Base-by-base conservation (phyloP, 169 alveolate genomes). In the Cryptosporidium parvum region DNA sequence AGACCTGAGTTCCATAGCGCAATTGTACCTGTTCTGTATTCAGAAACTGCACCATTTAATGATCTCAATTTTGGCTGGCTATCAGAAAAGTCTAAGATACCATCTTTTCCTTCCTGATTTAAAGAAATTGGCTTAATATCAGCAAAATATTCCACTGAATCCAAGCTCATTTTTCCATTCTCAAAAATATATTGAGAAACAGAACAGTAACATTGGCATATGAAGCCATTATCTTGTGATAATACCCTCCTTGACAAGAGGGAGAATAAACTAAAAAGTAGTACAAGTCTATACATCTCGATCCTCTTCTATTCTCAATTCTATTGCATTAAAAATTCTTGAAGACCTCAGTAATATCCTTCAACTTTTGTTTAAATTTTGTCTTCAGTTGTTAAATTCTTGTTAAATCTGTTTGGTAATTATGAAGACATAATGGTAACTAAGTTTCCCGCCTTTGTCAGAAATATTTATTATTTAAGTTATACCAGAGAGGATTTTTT, bases 121-220 rank as follows among this genome's bases (percentile, higher is more conserved):
- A 75, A 37, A 29, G 44, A 12, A 3, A 56, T 33, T 1, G 86
- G 71, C 21, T 35, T 75, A 21, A 75, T 44, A 61, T 75, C 86
- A 2, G 58, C 86, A 37, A 75, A 35, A 61, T 58, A 58, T 21
- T 75, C 59, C 21, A 75, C 86, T 12, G 86, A 75, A 5, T 75
- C 44, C 51, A 75, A n/a, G 8, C 65, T 75, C 29, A 59, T n/a
- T 2, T 53, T 75, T 10, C 86, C 86, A 31, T 53, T 14, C 10
- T 53, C 53, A 58, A 75, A 58, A 44, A 58, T 21, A 14, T 75
- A 75, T 23, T 75, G 72, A 0, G 86, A 75, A 21, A 75, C n/a
- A 1, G 86, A 75, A 35, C 86, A 75, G 59, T 75, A 75, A 37
- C 86, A 75, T 39, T 75, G 86, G 44, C 86, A 75, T 58, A 75